Conservation (phyloP, 2,329 filamentous ascomycete genomes). For the Ophiosphaerella narmari region DNA sequence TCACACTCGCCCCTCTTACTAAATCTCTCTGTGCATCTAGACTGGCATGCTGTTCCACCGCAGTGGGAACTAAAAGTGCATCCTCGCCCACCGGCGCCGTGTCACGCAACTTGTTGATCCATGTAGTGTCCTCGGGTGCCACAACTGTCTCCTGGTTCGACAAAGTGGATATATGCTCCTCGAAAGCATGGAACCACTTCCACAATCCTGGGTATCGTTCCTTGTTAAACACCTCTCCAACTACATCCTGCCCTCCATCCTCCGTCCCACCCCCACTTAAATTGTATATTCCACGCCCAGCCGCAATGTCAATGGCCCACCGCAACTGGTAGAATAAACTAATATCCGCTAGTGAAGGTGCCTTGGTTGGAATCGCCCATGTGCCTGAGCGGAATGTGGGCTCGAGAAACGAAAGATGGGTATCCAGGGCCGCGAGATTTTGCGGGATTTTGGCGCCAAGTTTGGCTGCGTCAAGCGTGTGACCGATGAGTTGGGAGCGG, state of each 20-base stretch:
- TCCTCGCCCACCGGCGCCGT: conserved; percentile 1
- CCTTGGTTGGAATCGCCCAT: conserved; percentile 44
- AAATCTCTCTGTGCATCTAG: conserved; percentile 40
- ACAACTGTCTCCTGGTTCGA: conserved; percentile 29
- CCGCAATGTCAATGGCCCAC: conserved; percentile 48
- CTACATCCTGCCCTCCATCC: conserved; percentile 24
- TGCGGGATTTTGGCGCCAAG: conserved; percentile 46
- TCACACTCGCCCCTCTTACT: conserved; percentile 34
- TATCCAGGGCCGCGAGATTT: conserved; percentile 45
- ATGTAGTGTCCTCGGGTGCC: not conserved
- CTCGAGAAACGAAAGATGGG: conserved; percentile 46
- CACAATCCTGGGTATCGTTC: conserved; percentile 44
- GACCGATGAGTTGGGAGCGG: conserved; percentile 47
- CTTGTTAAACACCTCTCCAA: conserved; percentile 42
- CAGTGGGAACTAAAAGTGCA: conserved; percentile 38
- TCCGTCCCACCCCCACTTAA: conserved; percentile 41
- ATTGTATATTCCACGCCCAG: conserved; percentile 40
- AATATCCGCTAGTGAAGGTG: conserved; percentile 45
- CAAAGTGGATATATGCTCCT: conserved; percentile 37
- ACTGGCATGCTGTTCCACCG: conserved; percentile 22
- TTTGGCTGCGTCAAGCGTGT: conserved; percentile 44
- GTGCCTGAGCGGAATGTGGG: conserved; percentile 33
- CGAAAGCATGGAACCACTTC: conserved; percentile 44
- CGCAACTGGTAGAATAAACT: conserved; percentile 46
- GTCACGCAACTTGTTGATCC: too few relatives aligned